Conservation (phyloP, 2,329 filamentous ascomycete genomes). For the Xylariaceae sp. region DNA sequence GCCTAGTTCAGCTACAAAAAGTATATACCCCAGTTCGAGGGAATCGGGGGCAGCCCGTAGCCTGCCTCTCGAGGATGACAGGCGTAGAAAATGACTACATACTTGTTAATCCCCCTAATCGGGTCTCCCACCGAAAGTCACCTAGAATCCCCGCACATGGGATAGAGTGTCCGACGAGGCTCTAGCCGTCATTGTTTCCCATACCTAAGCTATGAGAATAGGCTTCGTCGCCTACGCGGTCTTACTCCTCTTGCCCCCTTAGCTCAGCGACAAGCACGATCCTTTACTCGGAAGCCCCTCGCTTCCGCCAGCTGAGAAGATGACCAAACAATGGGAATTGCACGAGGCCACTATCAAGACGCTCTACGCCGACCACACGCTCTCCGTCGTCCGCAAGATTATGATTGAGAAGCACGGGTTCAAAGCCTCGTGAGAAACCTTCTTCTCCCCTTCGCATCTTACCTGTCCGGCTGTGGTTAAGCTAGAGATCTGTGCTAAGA, state of each 20-base stretch:
- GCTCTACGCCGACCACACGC: conserved; percentile 31
- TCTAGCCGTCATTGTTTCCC: conserved; percentile 3
- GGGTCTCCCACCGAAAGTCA: neutral
- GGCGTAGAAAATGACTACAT: neutral
- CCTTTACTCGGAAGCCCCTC: neutral
- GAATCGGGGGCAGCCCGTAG: conserved; percentile 1
- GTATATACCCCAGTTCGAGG: conserved; percentile 5
- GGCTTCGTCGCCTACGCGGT: neutral
- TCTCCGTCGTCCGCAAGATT: conserved; percentile 30
- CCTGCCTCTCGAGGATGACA: conserved; percentile 4
- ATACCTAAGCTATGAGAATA: conserved; percentile 3
- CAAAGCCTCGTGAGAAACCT: conserved; percentile 48
- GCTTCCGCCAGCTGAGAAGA: conserved; percentile 8
- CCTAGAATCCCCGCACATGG: neutral
- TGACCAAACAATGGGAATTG: conserved; percentile 33
- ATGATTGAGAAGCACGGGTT: conserved; percentile 35
- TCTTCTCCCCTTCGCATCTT: neutral
- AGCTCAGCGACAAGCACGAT: neutral
- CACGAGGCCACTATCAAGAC: conserved; percentile 30
- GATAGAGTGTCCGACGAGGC: conserved; percentile 16
- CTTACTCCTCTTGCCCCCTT: neutral
- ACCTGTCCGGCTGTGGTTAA: no score
- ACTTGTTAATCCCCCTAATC: neutral
- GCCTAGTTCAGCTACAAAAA: conserved; percentile 9
- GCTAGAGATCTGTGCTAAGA: no score